Evolutionary conservation across 371 early-diverging fungal species (phyloP).

Genomic region (Mucor saturninus): DNA sequence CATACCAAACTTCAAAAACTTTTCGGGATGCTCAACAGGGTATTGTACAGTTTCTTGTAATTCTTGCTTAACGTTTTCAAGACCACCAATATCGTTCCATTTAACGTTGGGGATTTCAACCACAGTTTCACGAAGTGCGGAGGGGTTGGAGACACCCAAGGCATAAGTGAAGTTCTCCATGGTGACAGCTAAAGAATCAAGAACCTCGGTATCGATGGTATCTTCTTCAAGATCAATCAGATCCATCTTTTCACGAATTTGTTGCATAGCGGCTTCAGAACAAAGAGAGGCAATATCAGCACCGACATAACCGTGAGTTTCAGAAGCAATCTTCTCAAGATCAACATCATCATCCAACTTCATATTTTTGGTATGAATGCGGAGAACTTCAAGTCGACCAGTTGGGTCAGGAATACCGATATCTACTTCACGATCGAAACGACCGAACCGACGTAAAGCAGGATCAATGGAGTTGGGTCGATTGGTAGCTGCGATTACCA

Average conservation of each 20-base stretch:
- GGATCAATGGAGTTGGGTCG: conserved; percentile 99
- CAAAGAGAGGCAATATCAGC: conserved; percentile 99
- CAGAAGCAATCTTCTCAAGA: conserved; percentile 96
- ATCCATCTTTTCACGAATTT: conserved; percentile 99
- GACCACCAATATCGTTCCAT: conserved; percentile 99
- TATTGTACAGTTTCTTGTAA: conserved; percentile 99
- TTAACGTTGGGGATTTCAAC: conserved; percentile 98
- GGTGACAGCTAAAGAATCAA: conserved; percentile 96
- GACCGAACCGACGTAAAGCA: conserved; percentile 99
- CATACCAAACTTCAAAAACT: conserved; percentile 99
- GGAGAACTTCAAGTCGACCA: conserved; percentile 98
- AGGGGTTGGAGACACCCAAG: conserved; percentile 96
- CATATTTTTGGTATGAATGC: conserved; percentile 99
- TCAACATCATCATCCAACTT: conserved; percentile 97
- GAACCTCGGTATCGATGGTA: conserved; percentile 96
- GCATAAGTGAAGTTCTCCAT: conserved; percentile 99
- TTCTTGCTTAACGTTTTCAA: conserved; percentile 98
- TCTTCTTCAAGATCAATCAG: conserved; percentile 99
- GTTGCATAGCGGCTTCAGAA: conserved; percentile 99
- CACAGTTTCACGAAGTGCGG: conserved; percentile 99
- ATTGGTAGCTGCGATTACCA: conserved; percentile 98
- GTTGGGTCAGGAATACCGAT: conserved; percentile 99
- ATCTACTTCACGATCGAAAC: conserved; percentile 99
- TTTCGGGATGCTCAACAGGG: conserved; percentile 99
- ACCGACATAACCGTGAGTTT: conserved; percentile 99